Conservation (phyloP, 208 protist species). For the Leishmania turanica region DNA sequence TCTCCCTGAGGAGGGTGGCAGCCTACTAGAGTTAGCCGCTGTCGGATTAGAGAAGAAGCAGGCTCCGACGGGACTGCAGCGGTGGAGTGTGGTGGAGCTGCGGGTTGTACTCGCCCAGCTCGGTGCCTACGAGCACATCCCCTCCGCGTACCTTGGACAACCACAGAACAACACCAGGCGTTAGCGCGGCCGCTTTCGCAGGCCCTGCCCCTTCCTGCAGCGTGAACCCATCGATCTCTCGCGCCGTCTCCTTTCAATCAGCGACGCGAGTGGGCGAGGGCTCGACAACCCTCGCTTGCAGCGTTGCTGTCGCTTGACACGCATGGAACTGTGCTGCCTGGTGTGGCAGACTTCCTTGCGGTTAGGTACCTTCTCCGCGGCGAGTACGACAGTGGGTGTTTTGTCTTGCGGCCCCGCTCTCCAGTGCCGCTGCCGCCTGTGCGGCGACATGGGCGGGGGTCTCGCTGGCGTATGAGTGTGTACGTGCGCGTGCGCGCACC, state of each 20-base stretch:
- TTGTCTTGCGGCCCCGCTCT: not conserved
- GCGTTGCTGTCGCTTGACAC: not conserved
- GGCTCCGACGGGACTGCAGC: constrained; percentile 48
- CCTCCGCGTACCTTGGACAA: constrained; percentile 18
- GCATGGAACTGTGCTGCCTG: not conserved
- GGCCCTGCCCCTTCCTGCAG: not conserved
- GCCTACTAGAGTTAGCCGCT: constrained; percentile 34
- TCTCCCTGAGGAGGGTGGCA: constrained; percentile 43
- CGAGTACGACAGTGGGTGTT: not conserved
- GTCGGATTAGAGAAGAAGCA: constrained; percentile 34
- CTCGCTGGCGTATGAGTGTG: not conserved
- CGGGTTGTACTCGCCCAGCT: constrained; percentile 51
- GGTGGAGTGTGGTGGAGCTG: constrained; percentile 65
- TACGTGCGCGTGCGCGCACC: not conserved
- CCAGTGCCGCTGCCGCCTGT: not conserved
- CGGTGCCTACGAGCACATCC: constrained; percentile 40
- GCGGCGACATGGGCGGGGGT: not conserved
- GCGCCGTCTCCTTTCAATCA: too few species aligned
- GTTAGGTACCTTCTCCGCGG: not conserved
- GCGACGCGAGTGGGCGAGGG: not conserved
- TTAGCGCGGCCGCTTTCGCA: not conserved
- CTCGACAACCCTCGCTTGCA: not conserved
- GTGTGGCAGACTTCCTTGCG: not conserved
- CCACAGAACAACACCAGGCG: not conserved
- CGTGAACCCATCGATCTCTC: not conserved